Base-by-base conservation (phyloP, 768 basidiomycete genomes). In the Phaeolepiota aurea region DNA sequence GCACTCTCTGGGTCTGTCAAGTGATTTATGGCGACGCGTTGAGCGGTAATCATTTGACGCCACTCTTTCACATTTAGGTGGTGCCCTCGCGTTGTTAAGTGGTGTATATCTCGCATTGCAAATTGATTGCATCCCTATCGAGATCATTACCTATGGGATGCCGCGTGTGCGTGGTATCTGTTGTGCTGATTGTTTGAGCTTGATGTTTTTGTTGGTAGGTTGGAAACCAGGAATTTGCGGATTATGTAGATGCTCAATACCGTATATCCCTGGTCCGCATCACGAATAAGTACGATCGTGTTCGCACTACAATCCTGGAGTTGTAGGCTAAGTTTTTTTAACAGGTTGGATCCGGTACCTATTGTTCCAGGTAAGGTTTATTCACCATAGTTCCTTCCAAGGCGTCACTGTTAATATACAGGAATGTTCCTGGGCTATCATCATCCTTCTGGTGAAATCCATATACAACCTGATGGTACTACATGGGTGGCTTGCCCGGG, bases 201-300 rank as follows among this genome's bases (percentile, higher is more conserved):
- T 11, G 15, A 16, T 5, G 3, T 18, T 30, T 16, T 22, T n/a
- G n/a, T 50, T 40, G 20, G 32, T 41, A 70, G 63, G 66, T 71
- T 39, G 74, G 77, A 0, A 75, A 78, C 53, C 66, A 65, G 44
- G 74, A 58, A 5, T 79, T 77, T 44, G 75, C 73, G 2, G 44
- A 74, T 54, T 73, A 73, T 49, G 66, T 76, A 33, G 69, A 76
- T 42, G 61, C 66, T 3, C n/a, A n/a, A n/a, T n/a, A n/a, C n/a
- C 52, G 67, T 37, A 12, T 58, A 19, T 42, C 54, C 9, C 44
- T 74, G 39, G 68, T 63, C 0, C 74, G 67, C 42, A 63, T 79
- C 50, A 74, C 69, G 51, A 76, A 79, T 54, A 43, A 54, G 62
- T 58, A 38, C 34, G 9, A 20, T 20, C 15, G 12, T 31, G 5